Base-by-base conservation (phyloP, 2,329 filamentous ascomycete species). In the Colletotrichum sp. region DNA sequence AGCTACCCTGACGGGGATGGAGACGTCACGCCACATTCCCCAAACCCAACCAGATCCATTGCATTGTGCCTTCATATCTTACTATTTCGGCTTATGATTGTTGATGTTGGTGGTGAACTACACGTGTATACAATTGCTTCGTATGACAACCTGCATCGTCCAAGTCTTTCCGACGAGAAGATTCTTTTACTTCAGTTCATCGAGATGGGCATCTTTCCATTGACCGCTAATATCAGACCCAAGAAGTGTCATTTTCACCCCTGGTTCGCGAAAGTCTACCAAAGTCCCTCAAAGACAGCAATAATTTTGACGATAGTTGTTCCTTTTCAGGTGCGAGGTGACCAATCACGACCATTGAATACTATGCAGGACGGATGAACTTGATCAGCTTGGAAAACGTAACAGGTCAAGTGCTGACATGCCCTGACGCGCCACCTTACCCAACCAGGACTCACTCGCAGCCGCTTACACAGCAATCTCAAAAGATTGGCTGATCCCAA, bases 401-500 rank as follows among this genome's bases (percentile, higher is more conserved):
- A 22, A 12, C 6, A 48, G 43, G 43, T 10, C 4, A 48, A 48
- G 43, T 48, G 55, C 55, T 27, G 55, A 58, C 55, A 28, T 56
- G 52, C 27, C 25, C 52, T 28, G 16, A 8, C 4, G 27, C 55
- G 10, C 25, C 55, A 6, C 22, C 27, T 16, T 16, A 18, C 25
- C 55, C 22, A 15, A 16, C 27, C 25, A 16, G 15, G 43, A 6
- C 1, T 58, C 55, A 30, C 13, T 58, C 27, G 55, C 25, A 18
- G 55, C 55, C 22, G 55, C 13, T 58, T 52, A 13, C 3, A 28
- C n/a, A 9, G 8, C 7, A n/a, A 18, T 27, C 0, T 61, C 34
- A 43, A 25, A 61, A 69, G 34, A 68, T 68, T 22, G 70, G 39
- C 9, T 68, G 34, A 15, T 68, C 64, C 70, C 64, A 73, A 6